Conservation (phyloP, 352 stramenopile species). For the Blastocystis sp. region DNA sequence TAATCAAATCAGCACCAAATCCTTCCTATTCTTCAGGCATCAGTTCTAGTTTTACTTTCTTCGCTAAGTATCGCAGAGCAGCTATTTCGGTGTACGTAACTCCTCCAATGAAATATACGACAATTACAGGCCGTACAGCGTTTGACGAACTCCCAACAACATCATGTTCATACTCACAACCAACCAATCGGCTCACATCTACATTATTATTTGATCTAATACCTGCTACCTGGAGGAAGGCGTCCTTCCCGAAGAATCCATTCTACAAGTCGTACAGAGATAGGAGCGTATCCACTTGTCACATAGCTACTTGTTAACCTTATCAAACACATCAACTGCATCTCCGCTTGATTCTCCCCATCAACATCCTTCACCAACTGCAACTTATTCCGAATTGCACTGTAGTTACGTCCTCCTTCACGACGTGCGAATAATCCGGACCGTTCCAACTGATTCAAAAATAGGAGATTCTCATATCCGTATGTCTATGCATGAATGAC, state of each 20-base stretch:
- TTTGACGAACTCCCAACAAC: background rate
- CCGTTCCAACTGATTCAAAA: background rate
- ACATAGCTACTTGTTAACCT: background rate
- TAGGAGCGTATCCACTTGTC: constrained; percentile 18
- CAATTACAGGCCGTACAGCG: background rate
- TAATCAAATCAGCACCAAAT: background rate
- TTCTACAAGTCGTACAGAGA: constrained; percentile 6
- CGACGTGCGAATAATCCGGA: background rate
- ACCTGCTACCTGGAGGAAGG: background rate
- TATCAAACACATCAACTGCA: background rate
- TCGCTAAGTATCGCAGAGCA: constrained; percentile 9
- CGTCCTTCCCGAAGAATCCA: background rate
- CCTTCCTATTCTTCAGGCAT: background rate
- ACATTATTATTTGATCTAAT: background rate
- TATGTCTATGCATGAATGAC: background rate
- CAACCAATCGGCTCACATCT: background rate
- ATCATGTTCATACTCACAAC: constrained; percentile 21
- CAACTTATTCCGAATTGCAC: constrained; percentile 19
- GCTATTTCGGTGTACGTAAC: constrained; percentile 39
- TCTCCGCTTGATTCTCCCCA: background rate
- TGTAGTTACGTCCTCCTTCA: constrained; percentile 4
- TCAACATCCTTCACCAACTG: constrained; percentile 25
- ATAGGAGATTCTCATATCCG: constrained; percentile 4
- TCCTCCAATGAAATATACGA: constrained; percentile 35
- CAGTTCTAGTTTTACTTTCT: background rate